Evolutionary conservation across 129 eudicot species (phyloP).

Genomic region (Chrysanthemum lavandulifolium): DNA sequence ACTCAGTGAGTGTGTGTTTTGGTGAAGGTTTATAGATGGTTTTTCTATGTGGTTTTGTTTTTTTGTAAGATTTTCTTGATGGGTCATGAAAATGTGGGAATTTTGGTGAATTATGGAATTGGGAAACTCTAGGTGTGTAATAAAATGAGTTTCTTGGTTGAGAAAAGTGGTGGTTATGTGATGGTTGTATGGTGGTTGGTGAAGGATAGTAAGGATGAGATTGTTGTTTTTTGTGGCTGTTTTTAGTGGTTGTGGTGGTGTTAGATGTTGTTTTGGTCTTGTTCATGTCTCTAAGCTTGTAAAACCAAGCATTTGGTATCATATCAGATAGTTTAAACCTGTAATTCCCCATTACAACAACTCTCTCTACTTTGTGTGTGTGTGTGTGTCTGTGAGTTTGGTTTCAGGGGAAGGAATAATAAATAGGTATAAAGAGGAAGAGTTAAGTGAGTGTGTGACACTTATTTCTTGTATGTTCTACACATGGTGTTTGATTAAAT

Average conservation of each 20-base stretch:
- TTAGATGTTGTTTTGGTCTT: conserved; percentile 28
- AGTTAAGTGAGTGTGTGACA: conserved; percentile 14
- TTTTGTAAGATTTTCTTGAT: conserved; percentile 50
- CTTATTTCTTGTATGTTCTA: conserved; percentile 1
- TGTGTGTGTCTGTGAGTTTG: conserved; percentile 17
- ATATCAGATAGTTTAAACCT: conserved; percentile 69
- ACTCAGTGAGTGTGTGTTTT: conserved; percentile 35
- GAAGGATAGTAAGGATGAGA: conserved; percentile 27
- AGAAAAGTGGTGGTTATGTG: conserved; percentile 22
- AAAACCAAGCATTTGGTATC: conserved; percentile 89
- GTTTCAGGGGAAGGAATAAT: conserved; percentile 30
- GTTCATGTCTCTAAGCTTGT: conserved; percentile 78
- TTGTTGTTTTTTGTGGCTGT: conserved; percentile 33
- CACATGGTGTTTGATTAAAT: not conserved
- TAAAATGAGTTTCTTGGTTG: conserved; percentile 46
- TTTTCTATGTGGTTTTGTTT: conserved; percentile 43
- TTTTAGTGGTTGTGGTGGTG: conserved; percentile 11
- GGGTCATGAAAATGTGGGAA: conserved; percentile 43
- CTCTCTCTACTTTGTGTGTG: conserved; percentile 3
- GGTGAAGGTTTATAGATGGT: conserved; percentile 72
- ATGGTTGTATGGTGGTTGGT: conserved; percentile 22
- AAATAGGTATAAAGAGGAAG: conserved; percentile 24
- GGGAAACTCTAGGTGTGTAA: conserved; percentile 37
- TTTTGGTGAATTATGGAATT: conserved; percentile 34
- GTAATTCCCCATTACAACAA: conserved; percentile 57